Conservation (phyloP, 805 yeast species). For the Candida vartiovaarae region DNA sequence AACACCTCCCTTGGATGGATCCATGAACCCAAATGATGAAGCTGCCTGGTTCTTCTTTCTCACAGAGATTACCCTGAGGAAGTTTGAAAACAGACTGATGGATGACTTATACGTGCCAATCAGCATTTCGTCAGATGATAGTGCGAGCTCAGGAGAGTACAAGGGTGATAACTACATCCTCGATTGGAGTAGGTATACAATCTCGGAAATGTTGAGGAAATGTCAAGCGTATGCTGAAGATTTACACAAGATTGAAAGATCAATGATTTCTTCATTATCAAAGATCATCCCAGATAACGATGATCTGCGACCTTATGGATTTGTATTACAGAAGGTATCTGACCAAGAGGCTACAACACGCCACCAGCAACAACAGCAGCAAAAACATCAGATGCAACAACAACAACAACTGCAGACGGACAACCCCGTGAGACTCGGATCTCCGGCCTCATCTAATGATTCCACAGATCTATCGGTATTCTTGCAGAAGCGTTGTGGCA, state of each 20-base stretch:
- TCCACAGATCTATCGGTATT: not conserved
- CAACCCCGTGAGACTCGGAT: not conserved
- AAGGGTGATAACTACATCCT: constrained; percentile 9
- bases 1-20: constrained; percentile 16
- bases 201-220: constrained; percentile 7
- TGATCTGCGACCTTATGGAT: constrained; percentile 19
- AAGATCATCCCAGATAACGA: constrained; percentile 9
- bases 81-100: constrained; percentile 19
- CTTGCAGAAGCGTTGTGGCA: not conserved
- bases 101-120: constrained; percentile 19
- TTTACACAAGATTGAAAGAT: constrained; percentile 15
- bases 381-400: constrained; percentile 9
- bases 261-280: constrained; percentile 11
- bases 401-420: not conserved
- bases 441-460: not conserved
- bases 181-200: constrained; percentile 15
- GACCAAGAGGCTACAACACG: not conserved
- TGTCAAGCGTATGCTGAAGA: constrained; percentile 12
- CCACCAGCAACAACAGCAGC: constrained; percentile 5
- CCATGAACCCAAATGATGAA: constrained; percentile 14
- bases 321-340: constrained; percentile 3
- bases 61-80: constrained; percentile 21
- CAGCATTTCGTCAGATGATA: constrained; percentile 3
- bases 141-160: constrained; percentile 7
- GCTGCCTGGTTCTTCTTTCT: constrained; percentile 21